Base-by-base conservation (phyloP, 1,284 basidiomycete species). In the Malassezia equina region DNA sequence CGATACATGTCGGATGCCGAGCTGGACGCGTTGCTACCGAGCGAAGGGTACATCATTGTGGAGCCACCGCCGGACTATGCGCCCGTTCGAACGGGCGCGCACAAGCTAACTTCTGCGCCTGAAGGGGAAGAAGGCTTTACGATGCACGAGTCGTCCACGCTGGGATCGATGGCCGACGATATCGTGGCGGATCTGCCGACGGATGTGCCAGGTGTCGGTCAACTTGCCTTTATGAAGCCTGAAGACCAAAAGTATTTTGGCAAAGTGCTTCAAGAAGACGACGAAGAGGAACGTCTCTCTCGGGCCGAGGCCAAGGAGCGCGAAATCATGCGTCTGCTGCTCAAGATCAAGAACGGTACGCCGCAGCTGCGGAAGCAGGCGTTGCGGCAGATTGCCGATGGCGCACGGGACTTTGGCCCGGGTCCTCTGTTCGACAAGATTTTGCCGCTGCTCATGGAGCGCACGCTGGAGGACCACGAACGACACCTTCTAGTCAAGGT, bases 371-470 rank as follows among this genome's bases (percentile, higher is more conserved):
- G 94, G 59, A 99, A 99, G 78, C 90, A 91, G 1, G 94, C 94
- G 9, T 82, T 98, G 42, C 83, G 93, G 52, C 91, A 96, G 76
- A 96, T 99, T 72, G 95, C 91, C n/a, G 94, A 99, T 80, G 94
- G 95, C 76, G 94, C 94, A 59, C 86, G 93, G 65, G 90, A 98
- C 70, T 96, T 98, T 62, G 93, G 93, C 51, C 91, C 94, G 24
- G 93, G 91, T 21, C 94, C 94, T n/a, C 81, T 98, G 7, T 99
- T 98, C 76, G 94, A 98, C 79, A 99, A 98, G 78, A 99, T 99
- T 61, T 80, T 98, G 9, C 94, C 93, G 0, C 79, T 99, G 49
- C 85, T 99, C 61, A 99, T 99, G 94, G 94, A 99, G 76, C 85
- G 93, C 23, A 95, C 90, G 0, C 82, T 99, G 42, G 94, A 99